phyloP scores from a whole-genome alignment of 1,139 yeast genomes.

The Taiozyma sp. region DNA sequence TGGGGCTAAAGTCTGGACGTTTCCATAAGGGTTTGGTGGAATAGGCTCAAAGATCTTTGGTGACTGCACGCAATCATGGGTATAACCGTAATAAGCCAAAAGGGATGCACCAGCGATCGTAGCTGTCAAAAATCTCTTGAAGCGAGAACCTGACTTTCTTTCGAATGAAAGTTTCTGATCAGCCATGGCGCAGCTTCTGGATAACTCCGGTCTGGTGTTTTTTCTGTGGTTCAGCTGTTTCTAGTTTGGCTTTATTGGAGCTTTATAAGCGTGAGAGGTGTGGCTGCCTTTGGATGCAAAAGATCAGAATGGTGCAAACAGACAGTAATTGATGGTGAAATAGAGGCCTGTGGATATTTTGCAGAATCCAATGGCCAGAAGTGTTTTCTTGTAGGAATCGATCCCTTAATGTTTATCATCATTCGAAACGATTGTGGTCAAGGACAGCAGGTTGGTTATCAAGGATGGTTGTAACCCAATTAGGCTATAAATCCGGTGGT shows the following conservation, averaged over 20 bases:
- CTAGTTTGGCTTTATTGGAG: not conserved
- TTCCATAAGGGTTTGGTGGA: not conserved
- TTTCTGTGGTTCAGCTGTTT: not conserved
- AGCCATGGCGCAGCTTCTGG: not conserved
- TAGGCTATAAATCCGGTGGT: not conserved
- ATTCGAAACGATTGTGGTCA: not conserved
- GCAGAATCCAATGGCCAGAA: not conserved
- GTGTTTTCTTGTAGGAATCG: not conserved
- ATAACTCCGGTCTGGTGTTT: no score
- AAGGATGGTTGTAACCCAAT: not conserved
- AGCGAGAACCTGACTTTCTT: not conserved
- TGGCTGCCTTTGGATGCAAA: not conserved
- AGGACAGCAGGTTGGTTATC: not conserved
- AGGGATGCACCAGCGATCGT: not conserved
- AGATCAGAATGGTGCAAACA: not conserved
- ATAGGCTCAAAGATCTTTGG: not conserved
- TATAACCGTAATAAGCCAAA: not conserved
- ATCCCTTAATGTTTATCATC: not conserved
- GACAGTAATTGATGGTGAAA: slow-evolving; percentile 7
- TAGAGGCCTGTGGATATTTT: slow-evolving; percentile 9
- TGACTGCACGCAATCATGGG: not conserved
- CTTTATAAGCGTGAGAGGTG: not conserved
- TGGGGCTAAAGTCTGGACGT: not conserved
- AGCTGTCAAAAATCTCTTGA: not conserved
- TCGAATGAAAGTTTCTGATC: not conserved